These are phyloP conservation scores for Rhododendron mucronatum DNA, from an alignment of 148 eudicot species.

Conservation along the genomic window DNA sequence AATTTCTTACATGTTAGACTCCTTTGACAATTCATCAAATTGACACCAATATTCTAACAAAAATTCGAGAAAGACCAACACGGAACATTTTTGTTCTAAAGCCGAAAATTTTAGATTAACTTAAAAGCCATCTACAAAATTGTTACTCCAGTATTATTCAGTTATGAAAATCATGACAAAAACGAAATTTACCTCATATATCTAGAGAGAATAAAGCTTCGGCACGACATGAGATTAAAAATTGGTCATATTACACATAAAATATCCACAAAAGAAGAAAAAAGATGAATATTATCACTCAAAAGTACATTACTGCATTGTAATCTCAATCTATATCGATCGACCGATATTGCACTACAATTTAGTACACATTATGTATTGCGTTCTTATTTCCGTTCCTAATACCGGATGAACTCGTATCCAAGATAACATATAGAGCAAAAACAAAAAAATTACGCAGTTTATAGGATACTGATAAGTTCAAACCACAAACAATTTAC, in stretches of 20 bases:
- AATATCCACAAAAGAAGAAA: not conserved
- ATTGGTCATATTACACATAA: not conserved
- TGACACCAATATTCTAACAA: not conserved
- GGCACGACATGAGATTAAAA: not conserved
- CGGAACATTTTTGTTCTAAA: not conserved
- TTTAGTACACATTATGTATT: not conserved
- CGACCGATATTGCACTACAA: not conserved
- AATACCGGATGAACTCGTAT: not conserved
- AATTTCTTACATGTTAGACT: not conserved
- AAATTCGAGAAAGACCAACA: not conserved
- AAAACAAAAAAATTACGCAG: not conserved
- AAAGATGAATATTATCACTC: not conserved
- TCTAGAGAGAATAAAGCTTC: not conserved
- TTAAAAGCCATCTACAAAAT: not conserved
- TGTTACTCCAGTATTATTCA: not conserved
- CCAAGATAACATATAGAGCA: not conserved
- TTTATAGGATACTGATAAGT: not conserved
- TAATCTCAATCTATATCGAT: not conserved
- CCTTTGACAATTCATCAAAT: not conserved
- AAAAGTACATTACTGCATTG: not conserved
- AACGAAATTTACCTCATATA: not conserved
- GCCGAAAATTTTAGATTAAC: not conserved
- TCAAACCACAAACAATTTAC: not conserved
- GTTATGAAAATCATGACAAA: not conserved
- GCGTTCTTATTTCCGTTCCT: not conserved